A percentile compares a stretch with the other conserved stretches of the same genome.
phyloP scores from a whole-genome alignment of 2,329 filamentous ascomycete genomes.

The Rachicladosporium sp. region DNA sequence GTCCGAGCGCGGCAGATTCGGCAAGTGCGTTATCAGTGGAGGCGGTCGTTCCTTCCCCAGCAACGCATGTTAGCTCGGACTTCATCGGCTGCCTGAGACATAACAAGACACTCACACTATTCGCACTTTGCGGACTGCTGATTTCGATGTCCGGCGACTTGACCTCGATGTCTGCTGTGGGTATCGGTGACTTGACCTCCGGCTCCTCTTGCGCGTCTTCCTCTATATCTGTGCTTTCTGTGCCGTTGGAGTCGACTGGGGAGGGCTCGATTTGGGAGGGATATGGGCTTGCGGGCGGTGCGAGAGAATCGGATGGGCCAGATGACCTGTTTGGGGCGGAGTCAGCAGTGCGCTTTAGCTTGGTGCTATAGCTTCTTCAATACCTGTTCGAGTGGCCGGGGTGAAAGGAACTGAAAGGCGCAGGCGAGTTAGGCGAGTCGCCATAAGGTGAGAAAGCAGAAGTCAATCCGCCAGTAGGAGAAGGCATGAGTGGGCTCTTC shows the following conservation, averaged over 20 bases:
- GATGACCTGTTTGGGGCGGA: slow-evolving; percentile 25
- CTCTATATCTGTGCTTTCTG: slow-evolving; percentile 72
- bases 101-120: slow-evolving; percentile 15
- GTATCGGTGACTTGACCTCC: slow-evolving; percentile 22
- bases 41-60: slow-evolving; percentile 22
- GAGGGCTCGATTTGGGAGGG: slow-evolving; percentile 63
- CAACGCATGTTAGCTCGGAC: not conserved
- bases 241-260: slow-evolving; percentile 75
- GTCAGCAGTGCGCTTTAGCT: slow-evolving; percentile 14
- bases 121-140: slow-evolving; percentile 19
- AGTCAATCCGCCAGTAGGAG: slow-evolving; percentile 24
- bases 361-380: not conserved
- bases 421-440: slow-evolving; percentile 38
- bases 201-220: slow-evolving; percentile 57
- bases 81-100: too few relatives aligned
- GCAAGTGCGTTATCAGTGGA: slow-evolving; percentile 35
- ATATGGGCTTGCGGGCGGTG: slow-evolving; percentile 39
- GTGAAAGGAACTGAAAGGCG: slow-evolving; percentile 30
- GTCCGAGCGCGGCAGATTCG: slow-evolving; percentile 34
- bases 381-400: slow-evolving; percentile 27
- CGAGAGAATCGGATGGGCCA: slow-evolving; percentile 34
- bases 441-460: slow-evolving; percentile 40
- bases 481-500: slow-evolving; percentile 34
- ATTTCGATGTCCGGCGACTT: slow-evolving; percentile 22
- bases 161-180: slow-evolving; percentile 9